Base-by-base conservation (phyloP, 2,329 filamentous ascomycete genomes). In the Sporothrix euskadiensis region DNA sequence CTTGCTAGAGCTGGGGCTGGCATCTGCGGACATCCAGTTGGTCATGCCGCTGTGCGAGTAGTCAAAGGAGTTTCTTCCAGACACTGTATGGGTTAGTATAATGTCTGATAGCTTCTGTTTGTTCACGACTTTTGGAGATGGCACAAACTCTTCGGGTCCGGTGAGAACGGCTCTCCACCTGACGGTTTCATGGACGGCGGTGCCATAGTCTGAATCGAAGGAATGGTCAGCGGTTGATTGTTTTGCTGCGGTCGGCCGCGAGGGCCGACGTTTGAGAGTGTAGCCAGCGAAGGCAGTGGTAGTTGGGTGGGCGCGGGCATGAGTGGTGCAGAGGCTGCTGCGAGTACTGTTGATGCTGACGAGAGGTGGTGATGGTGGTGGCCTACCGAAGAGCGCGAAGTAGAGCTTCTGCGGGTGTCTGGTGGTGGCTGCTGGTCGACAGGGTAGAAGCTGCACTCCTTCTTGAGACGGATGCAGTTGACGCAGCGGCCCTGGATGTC, bases 401-500 rank as follows among this genome's bases (percentile, higher is more conserved):
- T 77, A 73, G 80, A 81, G 75, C 85, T 86, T 54, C 83, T 82
- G 72, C 83, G 82, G 26, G 81, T 77, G 32, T 87, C 83, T 61
- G 83, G 85, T 39, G 88, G 85, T 35, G 88, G 88, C 77, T 89
- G 87, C 80, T 94, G 92, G 76, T 97, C 94, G 30, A 98, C 94
- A 0, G 94, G 93, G 78, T 91, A 92, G 82, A 97, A 98, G 80
- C 92, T 93, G 82, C 95, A 98, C 76, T 97, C 94, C 79, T 97
- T 98, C 82, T 97, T 97, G 79, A 98, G 84, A 65, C 94, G 90
- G 78, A 97, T 97, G 83, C 95, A 98, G 83, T 97, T 97, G 76
- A 92, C 89, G 83, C 95, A 98, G 76, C 94, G 90, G 63, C 90
- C 90, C 79, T 93, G 89, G 10, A 86, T 80, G 77, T 97, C 93